Percentiles rank a stretch among this genome's conserved stretches.
These are phyloP conservation scores for Clitoria ternatea DNA, from an alignment of 306 rosid genomes.

Conservation along the genomic window DNA sequence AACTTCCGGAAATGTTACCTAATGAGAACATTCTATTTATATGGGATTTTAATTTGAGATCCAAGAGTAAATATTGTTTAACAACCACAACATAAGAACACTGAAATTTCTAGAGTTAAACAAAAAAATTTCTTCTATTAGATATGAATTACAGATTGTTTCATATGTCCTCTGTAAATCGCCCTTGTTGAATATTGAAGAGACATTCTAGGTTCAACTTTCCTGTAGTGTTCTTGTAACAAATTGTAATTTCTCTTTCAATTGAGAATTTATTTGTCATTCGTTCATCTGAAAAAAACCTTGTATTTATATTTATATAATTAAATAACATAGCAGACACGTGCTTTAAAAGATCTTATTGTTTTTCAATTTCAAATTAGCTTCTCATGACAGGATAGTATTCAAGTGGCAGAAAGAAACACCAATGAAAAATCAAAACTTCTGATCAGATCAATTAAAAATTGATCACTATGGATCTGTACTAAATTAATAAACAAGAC, in stretches of 20 bases:
- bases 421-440: not conserved
- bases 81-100: not conserved
- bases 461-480: conserved; percentile 19
- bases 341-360: not conserved
- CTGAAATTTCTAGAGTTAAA: not conserved
- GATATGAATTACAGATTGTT: not conserved
- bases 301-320: not conserved
- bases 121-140: not conserved
- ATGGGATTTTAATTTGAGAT: not conserved
- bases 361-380: not conserved
- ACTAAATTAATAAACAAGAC: not conserved
- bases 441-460: not conserved
- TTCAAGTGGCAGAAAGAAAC: not conserved
- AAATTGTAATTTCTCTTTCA: not conserved
- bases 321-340: not conserved
- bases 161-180: no score
- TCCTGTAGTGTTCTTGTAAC: not conserved
- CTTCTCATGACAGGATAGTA: not conserved
- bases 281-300: not conserved
- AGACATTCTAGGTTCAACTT: not conserved
- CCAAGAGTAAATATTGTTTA: no score
- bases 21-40: not conserved
- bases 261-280: not conserved
- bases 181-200: not conserved
- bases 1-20: not conserved